These are phyloP conservation scores for Leishmania guyanensis DNA, from an alignment of 208 protist genomes.

Conservation along the genomic window DNA sequence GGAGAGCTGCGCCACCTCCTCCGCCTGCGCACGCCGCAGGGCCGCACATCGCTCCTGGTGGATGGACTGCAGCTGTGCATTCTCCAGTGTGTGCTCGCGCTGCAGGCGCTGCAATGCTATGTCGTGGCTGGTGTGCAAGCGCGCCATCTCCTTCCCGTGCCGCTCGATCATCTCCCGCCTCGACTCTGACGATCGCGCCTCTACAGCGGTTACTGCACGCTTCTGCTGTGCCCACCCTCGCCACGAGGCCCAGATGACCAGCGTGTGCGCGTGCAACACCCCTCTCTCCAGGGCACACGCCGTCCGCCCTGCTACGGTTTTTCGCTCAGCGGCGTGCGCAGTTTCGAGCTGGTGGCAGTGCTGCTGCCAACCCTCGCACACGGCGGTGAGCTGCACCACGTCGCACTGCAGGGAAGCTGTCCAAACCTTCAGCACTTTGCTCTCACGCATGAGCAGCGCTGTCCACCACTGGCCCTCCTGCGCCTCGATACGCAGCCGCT, in stretches of 20 bases:
- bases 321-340: not conserved
- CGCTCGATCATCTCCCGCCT: constrained; percentile 6
- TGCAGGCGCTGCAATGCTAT: constrained; percentile 5
- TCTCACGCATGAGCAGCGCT: constrained; percentile 25
- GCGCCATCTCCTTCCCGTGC: constrained; percentile 13
- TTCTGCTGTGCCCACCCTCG: constrained; percentile 2
- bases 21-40: constrained; percentile 18
- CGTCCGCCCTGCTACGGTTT: not conserved
- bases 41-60: constrained; percentile 25
- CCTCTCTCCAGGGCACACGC: constrained; percentile 19
- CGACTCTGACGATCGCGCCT: not conserved
- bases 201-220: not conserved
- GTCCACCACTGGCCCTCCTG: constrained; percentile 22
- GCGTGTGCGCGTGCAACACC: constrained; percentile 15
- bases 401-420: constrained; percentile 17
- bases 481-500: constrained; percentile 13
- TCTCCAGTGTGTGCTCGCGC: constrained; percentile 11
- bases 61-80: constrained; percentile 26
- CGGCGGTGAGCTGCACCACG: constrained; percentile 19
- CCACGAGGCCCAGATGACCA: constrained; percentile 7
- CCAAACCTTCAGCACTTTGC: constrained; percentile 21
- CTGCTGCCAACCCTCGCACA: constrained; percentile 37
- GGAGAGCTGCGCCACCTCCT: constrained; percentile 13
- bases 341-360: constrained; percentile 22
- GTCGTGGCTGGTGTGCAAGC: constrained; percentile 10